A percentile compares a stretch with the other conserved stretches of the same genome.
phyloP scores from a whole-genome alignment of 768 basidiomycete species.

The Leccinum incarnatum region DNA sequence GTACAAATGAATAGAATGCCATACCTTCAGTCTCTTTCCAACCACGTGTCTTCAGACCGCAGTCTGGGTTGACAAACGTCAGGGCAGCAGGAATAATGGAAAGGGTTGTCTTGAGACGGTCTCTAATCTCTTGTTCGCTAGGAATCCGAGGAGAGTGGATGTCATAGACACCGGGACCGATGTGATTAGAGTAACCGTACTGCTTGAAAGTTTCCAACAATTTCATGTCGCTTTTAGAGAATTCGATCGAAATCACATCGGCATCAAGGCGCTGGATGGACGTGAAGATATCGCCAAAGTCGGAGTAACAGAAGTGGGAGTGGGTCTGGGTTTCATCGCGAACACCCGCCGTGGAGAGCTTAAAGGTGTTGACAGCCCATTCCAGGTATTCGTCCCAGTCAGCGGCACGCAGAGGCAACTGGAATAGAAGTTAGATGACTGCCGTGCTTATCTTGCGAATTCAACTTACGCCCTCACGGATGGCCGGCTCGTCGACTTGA shows the following conservation, averaged over 20 bases:
- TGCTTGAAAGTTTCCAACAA: constrained; percentile 92
- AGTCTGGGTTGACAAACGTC: constrained; percentile 95
- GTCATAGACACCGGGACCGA: constrained; percentile 98
- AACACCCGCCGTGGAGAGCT: constrained; percentile 95
- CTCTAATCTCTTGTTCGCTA: constrained; percentile 87
- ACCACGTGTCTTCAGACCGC: constrained; percentile 97
- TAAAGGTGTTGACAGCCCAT: constrained; percentile 99
- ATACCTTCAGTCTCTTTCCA: constrained; percentile 94
- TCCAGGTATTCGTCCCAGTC: constrained; percentile 97
- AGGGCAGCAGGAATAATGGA: constrained; percentile 75
- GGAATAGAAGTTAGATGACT: constrained; percentile 6
- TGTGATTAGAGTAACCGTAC: constrained; percentile 94
- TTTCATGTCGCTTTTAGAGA: constrained; percentile 98
- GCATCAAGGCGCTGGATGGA: constrained; percentile 96
- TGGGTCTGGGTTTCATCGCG: constrained; percentile 92
- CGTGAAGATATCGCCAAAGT: constrained; percentile 98
- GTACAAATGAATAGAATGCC: constrained; percentile 8
- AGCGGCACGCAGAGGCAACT: constrained; percentile 91
- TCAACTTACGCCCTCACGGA: constrained; percentile 88
- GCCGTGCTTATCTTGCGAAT: background rate
- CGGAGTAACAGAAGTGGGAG: constrained; percentile 99
- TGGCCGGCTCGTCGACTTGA: constrained; percentile 99
- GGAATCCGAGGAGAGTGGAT: constrained; percentile 99
- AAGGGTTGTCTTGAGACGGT: constrained; percentile 84
- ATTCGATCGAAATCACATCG: constrained; percentile 98